Base-by-base conservation (phyloP, 2,329 filamentous ascomycete genomes). In the Myrmaecium sp. region DNA sequence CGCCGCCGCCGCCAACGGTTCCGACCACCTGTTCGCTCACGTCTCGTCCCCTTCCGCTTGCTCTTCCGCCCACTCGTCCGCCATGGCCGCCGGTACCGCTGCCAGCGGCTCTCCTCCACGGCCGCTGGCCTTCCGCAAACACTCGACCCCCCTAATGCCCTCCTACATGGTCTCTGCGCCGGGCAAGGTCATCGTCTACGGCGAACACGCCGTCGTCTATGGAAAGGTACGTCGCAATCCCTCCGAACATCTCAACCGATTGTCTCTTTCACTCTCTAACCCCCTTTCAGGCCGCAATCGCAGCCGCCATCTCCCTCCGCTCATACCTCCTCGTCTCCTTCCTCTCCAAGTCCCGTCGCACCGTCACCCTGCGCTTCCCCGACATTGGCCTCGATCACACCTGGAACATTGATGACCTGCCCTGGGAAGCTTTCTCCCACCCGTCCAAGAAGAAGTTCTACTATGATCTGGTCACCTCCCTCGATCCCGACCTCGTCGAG, bases 91-190 rank as follows among this genome's bases (percentile, higher is more conserved):
- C 26, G 26, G 11, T 19, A 11, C 11, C 9, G 17, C 18, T 16
- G 15, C 20, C 28, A 28, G 26, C 26, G 26, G 30, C 30, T n/a
- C 18, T 19, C 11, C 22, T 14, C 18, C 7, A n/a, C 28, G 18
- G 22, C 28, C 28, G 11, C 7, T 22, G 14, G 17, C 11, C 10
- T 23, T 12, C 17, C 30, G 30, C 26, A 43, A 39, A 34, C 33
- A 37, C 19, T 60, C 56, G 13, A 66, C 66, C 25, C 69, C 71
- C 1, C 66, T 75, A 58, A 66, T 89, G 55, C 84, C 86, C 22
- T 62, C 84, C 33, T 98, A 98, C 50, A 93, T 98, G 80, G 84
- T 95, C 30, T 95, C 89, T 10, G 86, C 91, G 3, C 89, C 89
- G 0, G 91, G 86, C 36, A 98, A 98, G 52, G 89, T 94, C 46